Conservation (phyloP, 2,329 filamentous ascomycete species). For the Tetracladium maxilliforme region DNA sequence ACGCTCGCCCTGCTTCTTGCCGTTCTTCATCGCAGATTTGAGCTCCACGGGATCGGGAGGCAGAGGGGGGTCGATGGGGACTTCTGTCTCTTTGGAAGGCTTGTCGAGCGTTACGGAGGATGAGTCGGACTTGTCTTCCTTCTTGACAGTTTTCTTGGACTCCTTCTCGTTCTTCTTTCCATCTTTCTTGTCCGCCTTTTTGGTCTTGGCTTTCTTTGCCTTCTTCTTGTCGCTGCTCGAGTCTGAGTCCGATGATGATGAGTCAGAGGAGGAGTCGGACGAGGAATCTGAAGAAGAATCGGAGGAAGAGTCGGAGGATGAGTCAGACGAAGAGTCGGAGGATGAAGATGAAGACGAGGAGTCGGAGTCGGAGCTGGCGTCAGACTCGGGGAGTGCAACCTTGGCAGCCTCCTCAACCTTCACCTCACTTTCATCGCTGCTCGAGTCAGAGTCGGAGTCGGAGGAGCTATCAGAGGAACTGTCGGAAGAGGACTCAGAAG, state of each 20-base stretch:
- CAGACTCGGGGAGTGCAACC: conserved; percentile 26
- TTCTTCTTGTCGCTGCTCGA: conserved; percentile 17
- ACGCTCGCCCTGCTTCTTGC: conserved; percentile 44
- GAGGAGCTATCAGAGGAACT: conserved; percentile 10
- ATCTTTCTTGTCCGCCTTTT: conserved; percentile 6
- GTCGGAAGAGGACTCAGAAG: conserved; percentile 6
- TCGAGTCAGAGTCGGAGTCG: conserved; percentile 16
- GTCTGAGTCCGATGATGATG: conserved; percentile 25
- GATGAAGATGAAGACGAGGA: conserved; percentile 1
- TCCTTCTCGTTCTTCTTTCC: neutral
- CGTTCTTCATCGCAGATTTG: conserved; percentile 5
- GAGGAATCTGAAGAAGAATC: conserved; percentile 19
- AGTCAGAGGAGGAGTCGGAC: conserved; percentile 21
- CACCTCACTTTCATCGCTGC: conserved; percentile 18
- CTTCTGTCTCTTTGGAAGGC: conserved; percentile 21
- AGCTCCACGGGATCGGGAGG: conserved; percentile 16
- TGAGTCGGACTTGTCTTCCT: conserved; percentile 20
- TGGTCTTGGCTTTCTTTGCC: conserved; percentile 9
- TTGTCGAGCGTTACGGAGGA: conserved; percentile 34
- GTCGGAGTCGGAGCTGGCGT: conserved; percentile 12
- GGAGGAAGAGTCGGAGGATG: conserved; percentile 3
- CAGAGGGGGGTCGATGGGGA: conserved; percentile 13
- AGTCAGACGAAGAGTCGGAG: conserved; percentile 8
- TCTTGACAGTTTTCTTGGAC: conserved; percentile 9
- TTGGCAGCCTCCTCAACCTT: conserved; percentile 16